Evolutionary conservation across 768 basidiomycete genomes (phyloP).

Genomic region (Polyporus arcularius): DNA sequence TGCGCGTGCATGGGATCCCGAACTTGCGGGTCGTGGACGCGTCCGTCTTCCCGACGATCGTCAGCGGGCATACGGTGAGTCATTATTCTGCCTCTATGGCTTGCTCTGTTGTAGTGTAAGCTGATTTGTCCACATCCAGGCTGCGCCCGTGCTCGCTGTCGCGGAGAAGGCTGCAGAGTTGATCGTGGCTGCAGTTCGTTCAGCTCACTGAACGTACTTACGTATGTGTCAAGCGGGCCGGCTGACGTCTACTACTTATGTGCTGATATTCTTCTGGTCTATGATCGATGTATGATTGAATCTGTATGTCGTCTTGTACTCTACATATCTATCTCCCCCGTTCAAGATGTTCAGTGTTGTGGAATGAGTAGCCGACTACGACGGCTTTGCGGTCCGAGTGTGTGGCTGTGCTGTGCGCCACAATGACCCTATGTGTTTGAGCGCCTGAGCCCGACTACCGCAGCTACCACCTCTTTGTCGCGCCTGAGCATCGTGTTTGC

Average conservation of each 20-base stretch:
- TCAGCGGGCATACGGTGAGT: slow-evolving; percentile 48
- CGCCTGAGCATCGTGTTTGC: neutral
- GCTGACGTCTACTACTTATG: too few relatives aligned
- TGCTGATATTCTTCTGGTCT: too few relatives aligned
- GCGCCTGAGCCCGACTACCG: neutral
- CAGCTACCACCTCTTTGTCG: neutral
- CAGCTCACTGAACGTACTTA: neutral
- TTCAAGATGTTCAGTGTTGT: too few relatives aligned
- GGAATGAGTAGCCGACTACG: too few relatives aligned
- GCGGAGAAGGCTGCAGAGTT: slow-evolving; percentile 33
- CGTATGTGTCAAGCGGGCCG: too few relatives aligned
- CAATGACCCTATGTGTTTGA: neutral
- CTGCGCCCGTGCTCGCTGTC: slow-evolving; percentile 28
- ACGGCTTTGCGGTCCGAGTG: too few relatives aligned
- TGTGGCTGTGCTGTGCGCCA: neutral
- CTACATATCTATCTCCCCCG: too few relatives aligned
- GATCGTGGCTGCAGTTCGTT: slow-evolving; percentile 18
- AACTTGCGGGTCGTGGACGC: slow-evolving; percentile 50
- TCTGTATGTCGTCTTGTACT: too few relatives aligned
- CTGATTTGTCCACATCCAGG: slow-evolving; percentile 17
- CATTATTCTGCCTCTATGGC: neutral
- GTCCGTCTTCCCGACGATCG: slow-evolving; percentile 44
- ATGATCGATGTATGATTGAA: too few relatives aligned
- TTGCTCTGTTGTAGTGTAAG: neutral
- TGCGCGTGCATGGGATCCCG: slow-evolving; percentile 44